Percentiles rank a stretch among this genome's conserved stretches.
Evolutionary conservation across 495 filamentous ascomycete species (phyloP).

Genomic region (Massariosphaeria phaeospora): DNA sequence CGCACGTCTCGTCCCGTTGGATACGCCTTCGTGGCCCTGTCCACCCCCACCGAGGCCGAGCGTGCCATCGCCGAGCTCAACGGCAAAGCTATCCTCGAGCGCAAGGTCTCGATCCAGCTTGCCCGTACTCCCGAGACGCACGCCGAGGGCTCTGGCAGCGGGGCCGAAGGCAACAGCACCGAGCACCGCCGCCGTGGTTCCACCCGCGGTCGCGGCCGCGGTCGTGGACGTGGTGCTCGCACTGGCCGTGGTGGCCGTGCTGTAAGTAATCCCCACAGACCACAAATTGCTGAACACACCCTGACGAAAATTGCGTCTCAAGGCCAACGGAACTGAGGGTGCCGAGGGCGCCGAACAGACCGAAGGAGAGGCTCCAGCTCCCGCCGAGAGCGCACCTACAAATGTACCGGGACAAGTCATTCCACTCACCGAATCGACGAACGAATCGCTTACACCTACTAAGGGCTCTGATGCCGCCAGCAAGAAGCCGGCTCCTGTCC

Average conservation of each 20-base stretch:
- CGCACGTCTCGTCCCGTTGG: slow-evolving; percentile 96
- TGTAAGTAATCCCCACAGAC: slow-evolving; percentile 51
- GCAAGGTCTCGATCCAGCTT: slow-evolving; percentile 97
- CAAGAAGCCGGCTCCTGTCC: slow-evolving; percentile 47
- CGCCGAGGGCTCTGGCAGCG: slow-evolving; percentile 54
- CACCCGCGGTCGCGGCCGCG: slow-evolving; percentile 42
- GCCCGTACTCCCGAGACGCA: slow-evolving; percentile 92
- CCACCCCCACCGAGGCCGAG: slow-evolving; percentile 87
- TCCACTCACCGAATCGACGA: slow-evolving; percentile 57
- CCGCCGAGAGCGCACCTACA: slow-evolving; percentile 44
- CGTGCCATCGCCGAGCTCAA: slow-evolving; percentile 91
- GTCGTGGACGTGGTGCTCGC: slow-evolving; percentile 67
- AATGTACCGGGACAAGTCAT: slow-evolving; percentile 52
- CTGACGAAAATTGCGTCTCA: not conserved
- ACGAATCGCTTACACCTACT: slow-evolving; percentile 51
- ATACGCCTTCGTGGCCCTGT: slow-evolving; percentile 97
- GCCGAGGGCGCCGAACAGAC: slow-evolving; percentile 32
- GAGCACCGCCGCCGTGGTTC: slow-evolving; percentile 49
- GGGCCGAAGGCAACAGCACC: slow-evolving; percentile 62
- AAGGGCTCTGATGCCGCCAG: slow-evolving; percentile 46
- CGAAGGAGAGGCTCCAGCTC: slow-evolving; percentile 38
- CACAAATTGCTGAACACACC: not conserved
- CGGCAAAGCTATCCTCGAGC: slow-evolving; percentile 91
- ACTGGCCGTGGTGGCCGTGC: slow-evolving; percentile 71
- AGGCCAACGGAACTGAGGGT: slow-evolving; percentile 26